Base-by-base conservation (phyloP, 257 asterid species). In the Anisodus acutangulus region DNA sequence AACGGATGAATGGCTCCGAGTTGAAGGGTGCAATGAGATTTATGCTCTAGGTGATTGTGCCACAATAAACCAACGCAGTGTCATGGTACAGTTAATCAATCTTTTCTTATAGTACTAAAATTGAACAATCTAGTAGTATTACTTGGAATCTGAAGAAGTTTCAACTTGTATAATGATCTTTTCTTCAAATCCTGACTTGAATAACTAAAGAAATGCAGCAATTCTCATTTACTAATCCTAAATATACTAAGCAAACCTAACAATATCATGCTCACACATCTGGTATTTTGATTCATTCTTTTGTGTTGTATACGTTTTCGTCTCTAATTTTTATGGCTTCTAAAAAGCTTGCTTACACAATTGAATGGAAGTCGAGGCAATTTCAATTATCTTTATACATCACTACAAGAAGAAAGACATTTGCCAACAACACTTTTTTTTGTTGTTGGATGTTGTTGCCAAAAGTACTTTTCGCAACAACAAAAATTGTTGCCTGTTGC, bases 31-130 rank as follows among this genome's bases (percentile, higher is more conserved):
- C 17, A 88, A 91, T 1, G 62, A 60, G 87, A 85, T 94, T 63
- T 96, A 96, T 82, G 99, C 98, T 55, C 87, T 96, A 53, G 99
- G 99, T 57, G 99, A 96, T 86, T 96, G 98, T 59, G 99, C 98
- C 79, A 92, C 98, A 8, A 90, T 96, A 84, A 90, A 92, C 89
- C 99, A 96, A 86, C 95, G 98, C 15, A 91, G 60, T 89, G 93
- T 96, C 91, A 89, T 93, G 98, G 99, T 95, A 91, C 13, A 88
- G 9, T 78, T 53, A 4, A 45, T 55, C 60, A 54, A 10, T 63
- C 12, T 45, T 80, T 16, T 63, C 68, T 58, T 19, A 16, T 58
- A 54, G 13, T 53, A 49, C 45, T 74, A 10, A 74, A 49, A 49
- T 49, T 49, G 43, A 69, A 69, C 78, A 39, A 19, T 72, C 26